Evolutionary conservation across 1,284 basidiomycete genomes (phyloP).

Genomic region (Anthracocystis walkeri): DNA sequence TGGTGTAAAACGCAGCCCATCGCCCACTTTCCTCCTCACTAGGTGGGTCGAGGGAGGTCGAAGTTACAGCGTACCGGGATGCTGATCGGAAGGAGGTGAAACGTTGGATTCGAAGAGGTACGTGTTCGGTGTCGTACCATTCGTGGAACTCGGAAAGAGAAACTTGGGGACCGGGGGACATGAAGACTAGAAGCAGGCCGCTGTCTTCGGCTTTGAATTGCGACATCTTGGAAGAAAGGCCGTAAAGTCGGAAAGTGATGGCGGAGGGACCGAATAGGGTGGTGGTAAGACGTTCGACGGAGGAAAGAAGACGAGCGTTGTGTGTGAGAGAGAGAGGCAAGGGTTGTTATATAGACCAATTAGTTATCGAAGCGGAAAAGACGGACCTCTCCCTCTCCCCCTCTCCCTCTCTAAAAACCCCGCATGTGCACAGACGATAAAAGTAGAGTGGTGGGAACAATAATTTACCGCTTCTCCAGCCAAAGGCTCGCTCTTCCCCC

Average conservation of each 20-base stretch:
- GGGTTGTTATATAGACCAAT: too few relatives aligned
- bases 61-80: constrained; percentile 23
- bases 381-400: background rate
- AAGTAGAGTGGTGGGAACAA: background rate
- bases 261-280: too few relatives aligned
- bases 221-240: background rate
- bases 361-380: too few relatives aligned
- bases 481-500: too few relatives aligned
- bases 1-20: constrained; percentile 70
- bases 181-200: constrained; percentile 66
- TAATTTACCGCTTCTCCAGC: constrained; percentile 5
- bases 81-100: constrained; percentile 37
- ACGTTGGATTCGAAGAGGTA: constrained; percentile 66
- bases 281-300: too few relatives aligned
- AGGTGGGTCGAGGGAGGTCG: background rate
- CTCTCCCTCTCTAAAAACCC: constrained; percentile 7
- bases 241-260: background rate
- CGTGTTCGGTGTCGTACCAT: constrained; percentile 71
- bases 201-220: constrained; percentile 38
- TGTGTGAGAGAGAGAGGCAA: too few relatives aligned
- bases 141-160: constrained; percentile 66
- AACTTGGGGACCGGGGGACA: constrained; percentile 60
- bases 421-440: background rate
- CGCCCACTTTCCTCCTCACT: constrained; percentile 19
- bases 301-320: too few relatives aligned